These are phyloP conservation scores for Metarhizium brunneum DNA, from an alignment of 2,329 filamentous ascomycete genomes.

Conservation along the genomic window DNA sequence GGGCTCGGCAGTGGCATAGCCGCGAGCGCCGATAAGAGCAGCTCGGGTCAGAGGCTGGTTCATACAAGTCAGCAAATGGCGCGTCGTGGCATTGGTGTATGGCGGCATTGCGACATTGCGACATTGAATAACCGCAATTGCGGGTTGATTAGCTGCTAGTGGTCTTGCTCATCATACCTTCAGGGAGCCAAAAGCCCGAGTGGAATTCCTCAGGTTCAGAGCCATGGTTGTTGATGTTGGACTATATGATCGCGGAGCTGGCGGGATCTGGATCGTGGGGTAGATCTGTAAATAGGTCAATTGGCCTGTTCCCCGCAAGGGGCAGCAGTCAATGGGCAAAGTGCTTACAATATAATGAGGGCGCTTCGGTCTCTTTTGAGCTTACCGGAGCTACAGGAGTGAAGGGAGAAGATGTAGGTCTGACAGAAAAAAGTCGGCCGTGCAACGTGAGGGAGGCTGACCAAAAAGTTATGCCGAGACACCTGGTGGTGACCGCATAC, in stretches of 20 bases:
- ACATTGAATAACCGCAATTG: background rate
- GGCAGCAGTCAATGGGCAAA: background rate
- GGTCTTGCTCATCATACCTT: slow-evolving; percentile 38
- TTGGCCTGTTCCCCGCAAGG: background rate
- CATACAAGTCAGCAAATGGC: background rate
- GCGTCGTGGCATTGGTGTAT: background rate
- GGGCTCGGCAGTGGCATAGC: slow-evolving; percentile 71
- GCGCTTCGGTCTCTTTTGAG: background rate
- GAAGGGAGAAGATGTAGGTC: background rate
- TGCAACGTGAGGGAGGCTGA: background rate
- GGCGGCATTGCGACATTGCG: background rate
- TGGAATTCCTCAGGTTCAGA: slow-evolving; percentile 51
- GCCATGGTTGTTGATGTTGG: slow-evolving; percentile 40
- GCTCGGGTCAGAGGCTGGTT: slow-evolving; percentile 15
- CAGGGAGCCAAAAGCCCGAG: slow-evolving; percentile 53
- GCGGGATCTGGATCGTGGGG: background rate
- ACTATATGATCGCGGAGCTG: slow-evolving; percentile 1
- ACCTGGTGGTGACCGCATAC: background rate
- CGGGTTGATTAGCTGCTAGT: background rate
- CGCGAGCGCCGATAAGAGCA: slow-evolving; percentile 30
- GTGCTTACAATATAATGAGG: background rate
- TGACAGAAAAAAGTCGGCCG: background rate
- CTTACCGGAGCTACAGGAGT: background rate
- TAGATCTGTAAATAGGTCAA: slow-evolving; percentile 3
- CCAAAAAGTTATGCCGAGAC: background rate